Percentiles rank a stretch among this genome's conserved stretches.
phyloP scores from a whole-genome alignment of 805 yeast genomes.

The Yamadazyma philogaea region DNA sequence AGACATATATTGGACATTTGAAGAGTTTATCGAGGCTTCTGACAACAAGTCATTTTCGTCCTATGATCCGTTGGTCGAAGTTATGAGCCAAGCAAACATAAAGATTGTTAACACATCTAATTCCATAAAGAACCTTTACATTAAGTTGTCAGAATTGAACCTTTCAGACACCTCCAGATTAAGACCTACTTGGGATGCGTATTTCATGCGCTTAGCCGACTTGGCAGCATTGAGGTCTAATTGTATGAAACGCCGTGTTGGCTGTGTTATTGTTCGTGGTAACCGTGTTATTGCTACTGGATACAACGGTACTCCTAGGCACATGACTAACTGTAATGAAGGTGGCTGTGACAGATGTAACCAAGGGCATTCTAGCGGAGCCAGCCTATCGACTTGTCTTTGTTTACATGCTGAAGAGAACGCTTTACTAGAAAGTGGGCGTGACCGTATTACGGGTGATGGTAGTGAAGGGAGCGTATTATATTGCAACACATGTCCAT shows the following conservation, averaged over 20 bases:
- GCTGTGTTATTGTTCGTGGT: constrained; percentile 89
- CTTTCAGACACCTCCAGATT: constrained; percentile 45
- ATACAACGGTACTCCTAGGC: constrained; percentile 95
- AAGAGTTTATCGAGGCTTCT: constrained; percentile 34
- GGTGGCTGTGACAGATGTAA: constrained; percentile 96
- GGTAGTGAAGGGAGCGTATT: constrained; percentile 46
- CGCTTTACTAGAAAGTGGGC: constrained; percentile 89
- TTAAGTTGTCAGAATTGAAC: constrained; percentile 39
- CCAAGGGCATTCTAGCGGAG: constrained; percentile 59
- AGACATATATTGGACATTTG: constrained; percentile 16
- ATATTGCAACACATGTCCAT: constrained; percentile 97
- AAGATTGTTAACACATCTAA: constrained; percentile 39
- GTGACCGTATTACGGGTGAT: constrained; percentile 59
- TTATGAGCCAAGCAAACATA: constrained; percentile 55
- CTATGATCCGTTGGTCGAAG: constrained; percentile 51
- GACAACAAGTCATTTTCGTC: constrained; percentile 38
- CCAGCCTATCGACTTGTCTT: constrained; percentile 74
- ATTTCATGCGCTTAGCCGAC: constrained; percentile 90
- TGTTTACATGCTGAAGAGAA: constrained; percentile 98
- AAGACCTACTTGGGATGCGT: constrained; percentile 94
- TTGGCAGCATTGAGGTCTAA: constrained; percentile 90
- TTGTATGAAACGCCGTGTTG: constrained; percentile 97
- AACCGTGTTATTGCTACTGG: constrained; percentile 92
- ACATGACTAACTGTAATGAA: constrained; percentile 81
- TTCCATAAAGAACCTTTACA: constrained; percentile 32